phyloP scores from a whole-genome alignment of 129 eudicot species.

The Saussurea involucrata region DNA sequence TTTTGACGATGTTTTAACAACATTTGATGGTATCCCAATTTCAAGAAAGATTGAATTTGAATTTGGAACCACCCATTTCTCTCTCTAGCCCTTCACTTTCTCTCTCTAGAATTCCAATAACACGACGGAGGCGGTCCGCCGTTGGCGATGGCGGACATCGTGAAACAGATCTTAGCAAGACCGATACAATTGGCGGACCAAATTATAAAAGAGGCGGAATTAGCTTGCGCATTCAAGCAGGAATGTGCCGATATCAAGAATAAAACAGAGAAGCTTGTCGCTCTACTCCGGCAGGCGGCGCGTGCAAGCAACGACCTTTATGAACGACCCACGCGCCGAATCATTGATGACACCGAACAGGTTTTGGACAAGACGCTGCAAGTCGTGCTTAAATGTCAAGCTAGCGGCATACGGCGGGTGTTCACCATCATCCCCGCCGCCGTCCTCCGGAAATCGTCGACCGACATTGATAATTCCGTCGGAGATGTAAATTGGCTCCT shows the following conservation, averaged over 20 bases:
- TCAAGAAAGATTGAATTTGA: slow-evolving; percentile 12
- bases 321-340: slow-evolving; percentile 75
- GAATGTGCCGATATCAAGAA: slow-evolving; percentile 50
- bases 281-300: slow-evolving; percentile 62
- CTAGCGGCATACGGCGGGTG: slow-evolving; percentile 45
- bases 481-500: slow-evolving; percentile 73
- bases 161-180: slow-evolving; percentile 60
- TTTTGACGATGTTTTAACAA: neutral
- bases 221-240: slow-evolving; percentile 39
- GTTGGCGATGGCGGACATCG: slow-evolving; percentile 56
- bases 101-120: slow-evolving; percentile 12
- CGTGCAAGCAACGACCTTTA: slow-evolving; percentile 63
- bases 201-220: slow-evolving; percentile 49
- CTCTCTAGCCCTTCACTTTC: slow-evolving; percentile 11
- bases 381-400: slow-evolving; percentile 47
- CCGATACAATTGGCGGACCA: slow-evolving; percentile 80
- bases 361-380: slow-evolving; percentile 48
- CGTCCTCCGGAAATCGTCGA: slow-evolving; percentile 36
- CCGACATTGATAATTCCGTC: slow-evolving; percentile 48
- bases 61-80: neutral
- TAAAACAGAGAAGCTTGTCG: slow-evolving; percentile 50
- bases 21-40: slow-evolving; percentile 1
- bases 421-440: slow-evolving; percentile 56
- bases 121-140: slow-evolving; percentile 39
- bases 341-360: slow-evolving; percentile 63